Evolutionary conservation across 2,329 filamentous ascomycete species (phyloP).

Genomic region (Diaporthe vaccinii): DNA sequence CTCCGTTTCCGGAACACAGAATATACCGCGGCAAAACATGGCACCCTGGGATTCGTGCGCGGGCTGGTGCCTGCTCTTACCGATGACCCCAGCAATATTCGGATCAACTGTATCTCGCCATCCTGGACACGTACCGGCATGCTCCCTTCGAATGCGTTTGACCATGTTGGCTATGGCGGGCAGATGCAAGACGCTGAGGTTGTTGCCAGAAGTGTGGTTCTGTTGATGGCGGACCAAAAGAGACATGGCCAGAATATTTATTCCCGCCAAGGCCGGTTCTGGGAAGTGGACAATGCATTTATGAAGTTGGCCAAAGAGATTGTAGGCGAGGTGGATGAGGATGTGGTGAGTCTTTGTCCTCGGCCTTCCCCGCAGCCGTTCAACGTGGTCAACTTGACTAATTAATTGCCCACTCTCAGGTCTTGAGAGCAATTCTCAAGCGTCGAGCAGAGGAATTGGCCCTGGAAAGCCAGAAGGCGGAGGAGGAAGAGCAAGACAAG

Average conservation of each 20-base stretch:
- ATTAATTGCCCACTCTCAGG: background rate
- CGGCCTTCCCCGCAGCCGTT: background rate
- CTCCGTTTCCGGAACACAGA: background rate
- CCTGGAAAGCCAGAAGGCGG: background rate
- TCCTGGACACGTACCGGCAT: background rate
- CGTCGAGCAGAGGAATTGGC: background rate
- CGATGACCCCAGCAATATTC: background rate
- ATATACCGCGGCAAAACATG: background rate
- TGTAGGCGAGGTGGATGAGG: background rate
- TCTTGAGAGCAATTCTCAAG: background rate
- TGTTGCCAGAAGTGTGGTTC: background rate
- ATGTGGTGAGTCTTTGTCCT: background rate
- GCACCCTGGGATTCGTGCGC: background rate
- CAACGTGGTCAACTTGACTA: background rate
- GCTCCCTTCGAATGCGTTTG: background rate
- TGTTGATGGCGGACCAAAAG: background rate
- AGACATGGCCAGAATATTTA: background rate
- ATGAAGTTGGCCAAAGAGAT: background rate
- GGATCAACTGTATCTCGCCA: background rate
- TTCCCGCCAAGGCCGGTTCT: background rate
- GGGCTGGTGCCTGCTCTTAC: background rate
- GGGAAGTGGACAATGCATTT: background rate
- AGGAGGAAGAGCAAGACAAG: background rate
- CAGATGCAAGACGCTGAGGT: background rate
- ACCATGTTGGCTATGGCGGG: background rate